Percentiles rank a stretch among this genome's conserved stretches.
phyloP scores from a whole-genome alignment of 2,329 filamentous ascomycete species.

The Orbilia ellipsospora region DNA sequence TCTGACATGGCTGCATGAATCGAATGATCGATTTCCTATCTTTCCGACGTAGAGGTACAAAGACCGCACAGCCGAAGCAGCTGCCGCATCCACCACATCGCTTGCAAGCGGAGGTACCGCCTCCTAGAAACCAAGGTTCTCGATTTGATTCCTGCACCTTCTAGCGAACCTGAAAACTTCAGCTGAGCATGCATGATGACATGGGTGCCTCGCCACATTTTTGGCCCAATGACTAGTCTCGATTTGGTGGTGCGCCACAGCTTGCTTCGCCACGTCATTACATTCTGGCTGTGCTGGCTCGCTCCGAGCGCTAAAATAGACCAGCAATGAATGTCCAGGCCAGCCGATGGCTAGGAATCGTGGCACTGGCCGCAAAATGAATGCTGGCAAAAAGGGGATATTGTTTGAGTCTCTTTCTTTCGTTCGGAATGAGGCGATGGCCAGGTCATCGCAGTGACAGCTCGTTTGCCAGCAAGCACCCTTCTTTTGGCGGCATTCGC shows the following conservation, averaged over 20 bases:
- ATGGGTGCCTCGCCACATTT: constrained; percentile 48
- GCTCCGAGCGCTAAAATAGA: constrained; percentile 3
- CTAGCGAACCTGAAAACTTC: constrained; percentile 42
- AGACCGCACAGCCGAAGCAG: constrained; percentile 18
- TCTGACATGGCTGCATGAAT: constrained; percentile 50
- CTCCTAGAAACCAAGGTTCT: constrained; percentile 15
- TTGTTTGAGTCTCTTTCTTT: constrained; percentile 16
- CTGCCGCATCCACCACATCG: constrained; percentile 12
- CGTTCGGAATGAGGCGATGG: constrained; percentile 34
- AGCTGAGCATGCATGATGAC: constrained; percentile 54
- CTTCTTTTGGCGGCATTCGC: neutral
- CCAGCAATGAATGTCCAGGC: neutral
- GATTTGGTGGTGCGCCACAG: constrained; percentile 30
- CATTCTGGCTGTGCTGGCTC: constrained; percentile 3
- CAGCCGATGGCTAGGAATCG: constrained; percentile 8
- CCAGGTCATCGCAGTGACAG: constrained; percentile 34
- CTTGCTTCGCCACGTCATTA: constrained; percentile 41
- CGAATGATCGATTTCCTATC: constrained; percentile 5
- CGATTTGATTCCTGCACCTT: constrained; percentile 42
- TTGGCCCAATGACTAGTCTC: constrained; percentile 21
- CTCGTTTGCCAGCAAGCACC: constrained; percentile 27
- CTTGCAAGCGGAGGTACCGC: neutral
- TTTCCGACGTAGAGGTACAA: constrained; percentile 1
- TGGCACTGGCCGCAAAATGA: constrained; percentile 6
- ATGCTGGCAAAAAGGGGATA: neutral